A percentile compares a stretch with the other conserved stretches of the same genome.
Conservation (phyloP, 352 stramenopile genomes). For the Globisporangium parvum region DNA sequence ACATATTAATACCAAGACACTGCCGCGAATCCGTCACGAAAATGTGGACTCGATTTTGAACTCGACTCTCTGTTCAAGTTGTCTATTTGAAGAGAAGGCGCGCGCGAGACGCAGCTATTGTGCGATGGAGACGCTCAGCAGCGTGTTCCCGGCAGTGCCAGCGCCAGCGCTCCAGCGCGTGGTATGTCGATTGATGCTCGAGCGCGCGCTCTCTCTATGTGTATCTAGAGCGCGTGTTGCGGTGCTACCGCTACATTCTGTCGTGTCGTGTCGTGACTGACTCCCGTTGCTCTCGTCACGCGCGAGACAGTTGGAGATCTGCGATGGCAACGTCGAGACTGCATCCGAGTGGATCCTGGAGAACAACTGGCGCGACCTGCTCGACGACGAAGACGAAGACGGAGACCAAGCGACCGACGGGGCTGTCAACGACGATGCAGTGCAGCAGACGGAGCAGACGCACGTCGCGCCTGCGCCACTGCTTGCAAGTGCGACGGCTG, state of each 20-base stretch:
- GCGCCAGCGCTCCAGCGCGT: constrained; percentile 27
- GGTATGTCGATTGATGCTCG: constrained; percentile 15
- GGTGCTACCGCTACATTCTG: too few species aligned
- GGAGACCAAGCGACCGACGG: background rate
- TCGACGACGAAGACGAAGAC: constrained; percentile 4
- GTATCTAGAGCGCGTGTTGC: too few species aligned
- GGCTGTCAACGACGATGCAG: background rate
- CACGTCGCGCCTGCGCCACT: constrained; percentile 1
- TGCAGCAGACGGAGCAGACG: constrained; percentile 1
- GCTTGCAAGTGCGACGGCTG: background rate
- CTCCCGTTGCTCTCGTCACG: background rate
- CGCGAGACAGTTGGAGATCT: constrained; percentile 40
- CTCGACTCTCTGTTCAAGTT: too few species aligned
- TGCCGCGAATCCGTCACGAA: too few species aligned
- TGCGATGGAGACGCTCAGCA: constrained; percentile 1
- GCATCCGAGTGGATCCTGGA: constrained; percentile 54
- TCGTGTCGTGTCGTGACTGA: too few species aligned
- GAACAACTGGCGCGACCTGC: constrained; percentile 51
- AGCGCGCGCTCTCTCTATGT: too few species aligned
- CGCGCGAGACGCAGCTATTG: constrained; percentile 18
- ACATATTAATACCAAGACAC: too few species aligned
- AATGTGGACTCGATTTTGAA: too few species aligned
- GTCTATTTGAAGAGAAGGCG: constrained; percentile 33
- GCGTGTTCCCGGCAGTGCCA: constrained; percentile 35
- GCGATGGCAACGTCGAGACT: constrained; percentile 39